Base-by-base conservation (phyloP, 2,329 filamentous ascomycete species). In the Pseudogymnoascus pannorum region DNA sequence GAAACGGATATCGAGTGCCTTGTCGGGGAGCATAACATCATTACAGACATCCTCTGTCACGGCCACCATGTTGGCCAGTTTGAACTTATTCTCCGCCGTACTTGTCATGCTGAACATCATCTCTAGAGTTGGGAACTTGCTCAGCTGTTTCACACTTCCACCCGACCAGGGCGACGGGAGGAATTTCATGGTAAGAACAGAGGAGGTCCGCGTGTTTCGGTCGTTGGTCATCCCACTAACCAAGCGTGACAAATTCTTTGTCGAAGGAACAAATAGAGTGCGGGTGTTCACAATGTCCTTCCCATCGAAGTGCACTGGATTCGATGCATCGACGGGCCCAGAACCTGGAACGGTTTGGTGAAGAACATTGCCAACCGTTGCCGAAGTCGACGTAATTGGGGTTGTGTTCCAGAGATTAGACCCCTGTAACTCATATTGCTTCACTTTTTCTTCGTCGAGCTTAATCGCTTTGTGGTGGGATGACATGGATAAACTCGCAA, bases 1-100 rank as follows among this genome's bases (percentile, higher is more conserved):
- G 57, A 73, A 72, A 12, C 68, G 65, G 16, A 73, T 57, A 64
- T 73, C 72, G n/a, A 68, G 64, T 6, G 61, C 58, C 35, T 66
- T 66, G 26, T 70, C 65, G 9, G 72, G 72, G 9, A 73, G 62
- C 69, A 72, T 70, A 3, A 73, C 62, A 62, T 72, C 69, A 2
- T 64, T 64, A 7, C 58, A 65, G 9, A 57, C 48, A 5, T 66
- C 62, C 14, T 67, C 60, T 4, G 68, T 44, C 3, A 71, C 54
- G 24, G 71, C 72, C 22, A 60, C 40, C 5, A 72, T 59, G 12
- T 60, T 35, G 35, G 62, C 44, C 4, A 71, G 51, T 9, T 58
- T 59, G 9, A 68, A 40, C 16, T 20, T 29, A 24, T 22, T 63
- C 42, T 29, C 64, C 63, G 1, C 58, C 62, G 9, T 57, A 16